Conservation (phyloP, 2,329 filamentous ascomycete genomes). For the Cadophora malorum region DNA sequence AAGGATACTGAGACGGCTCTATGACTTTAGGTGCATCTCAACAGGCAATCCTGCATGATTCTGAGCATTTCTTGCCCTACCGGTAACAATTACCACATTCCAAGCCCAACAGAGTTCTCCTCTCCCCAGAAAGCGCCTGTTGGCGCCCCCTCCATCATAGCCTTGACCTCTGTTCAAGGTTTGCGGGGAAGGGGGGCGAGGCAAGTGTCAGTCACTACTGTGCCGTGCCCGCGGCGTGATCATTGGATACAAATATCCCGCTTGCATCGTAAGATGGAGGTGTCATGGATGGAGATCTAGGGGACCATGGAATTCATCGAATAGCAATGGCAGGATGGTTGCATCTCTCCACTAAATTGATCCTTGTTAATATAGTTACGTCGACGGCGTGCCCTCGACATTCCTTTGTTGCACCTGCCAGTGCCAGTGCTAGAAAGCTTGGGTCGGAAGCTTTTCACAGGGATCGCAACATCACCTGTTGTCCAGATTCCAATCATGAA, state of each 20-base stretch:
- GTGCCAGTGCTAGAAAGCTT: not conserved
- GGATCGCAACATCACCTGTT: constrained; percentile 8
- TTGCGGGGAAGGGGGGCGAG: constrained; percentile 12
- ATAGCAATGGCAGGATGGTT: not conserved
- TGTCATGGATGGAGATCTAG: constrained; percentile 16
- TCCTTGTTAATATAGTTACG: constrained; percentile 14
- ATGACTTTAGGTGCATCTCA: constrained; percentile 15
- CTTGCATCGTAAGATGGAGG: not conserved
- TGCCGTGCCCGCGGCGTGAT: not conserved
- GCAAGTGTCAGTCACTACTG: constrained; percentile 4
- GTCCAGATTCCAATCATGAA: constrained; percentile 13
- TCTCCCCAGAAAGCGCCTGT: not conserved
- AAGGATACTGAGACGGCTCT: not conserved
- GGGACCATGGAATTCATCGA: not conserved
- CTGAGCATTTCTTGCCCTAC: not conserved
- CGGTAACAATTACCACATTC: not conserved
- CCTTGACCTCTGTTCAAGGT: not conserved
- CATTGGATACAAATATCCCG: constrained; percentile 10
- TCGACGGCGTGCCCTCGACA: constrained; percentile 13
- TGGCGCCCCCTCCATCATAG: constrained; percentile 12
- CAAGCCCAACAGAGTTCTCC: not conserved
- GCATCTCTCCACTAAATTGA: not conserved
- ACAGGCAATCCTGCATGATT: not conserved
- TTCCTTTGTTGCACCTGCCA: not conserved
- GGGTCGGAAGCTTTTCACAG: not conserved